Evolutionary conservation across 352 stramenopile genomes (phyloP), one percentile per base, ranked within the genome.

Genomic region (Phytopythium boreale): DNA sequence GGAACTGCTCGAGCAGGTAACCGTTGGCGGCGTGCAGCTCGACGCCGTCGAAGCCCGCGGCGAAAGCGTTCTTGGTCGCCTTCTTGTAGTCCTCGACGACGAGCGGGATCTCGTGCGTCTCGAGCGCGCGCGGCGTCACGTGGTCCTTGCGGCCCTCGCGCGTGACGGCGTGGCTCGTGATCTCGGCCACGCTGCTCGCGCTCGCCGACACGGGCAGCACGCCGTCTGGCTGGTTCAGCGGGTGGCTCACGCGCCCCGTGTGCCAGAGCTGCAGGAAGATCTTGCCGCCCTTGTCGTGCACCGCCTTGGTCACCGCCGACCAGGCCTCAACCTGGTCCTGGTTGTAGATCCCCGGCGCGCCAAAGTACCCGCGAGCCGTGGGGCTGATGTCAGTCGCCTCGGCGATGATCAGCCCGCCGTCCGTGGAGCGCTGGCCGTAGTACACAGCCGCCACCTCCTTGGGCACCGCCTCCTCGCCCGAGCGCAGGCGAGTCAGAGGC

Each of bases 1-100:
- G 65, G 67, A 97, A 96, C 62, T 96, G 76, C 66, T 97, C 89
- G 56, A 98, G 68, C 34, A 98, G 68, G 63, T 98, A 98, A 14
- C 92, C 93, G 66, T 98, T 96, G 8, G 88, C 92, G 14, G 50
- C 52, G 70, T 98, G 93, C 36, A 98, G 66, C 62, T 98, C 87
- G 15, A 98, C 77, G n/a, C 90, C 90, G 59, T 98, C 91, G 63
- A 97, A 97, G 37, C 90, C 92, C 26, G 89, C 90, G 24, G 80
- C 66, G 27, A 90, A 79, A 3, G 80, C 75, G 22, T 80, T 81
- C 46, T 68, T 68, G 4, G 90, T 86, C 2, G 71, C 84, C 39
- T 76, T 67, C 22, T 75, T 72, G 70, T 87, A 98, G 56, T 93
- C 81, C 56, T 88, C 61, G 17, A 96, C 76, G 20, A 84, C 72